These are phyloP conservation scores for Candida nanaspora DNA, from an alignment of 805 yeast genomes.

Conservation along the genomic window DNA sequence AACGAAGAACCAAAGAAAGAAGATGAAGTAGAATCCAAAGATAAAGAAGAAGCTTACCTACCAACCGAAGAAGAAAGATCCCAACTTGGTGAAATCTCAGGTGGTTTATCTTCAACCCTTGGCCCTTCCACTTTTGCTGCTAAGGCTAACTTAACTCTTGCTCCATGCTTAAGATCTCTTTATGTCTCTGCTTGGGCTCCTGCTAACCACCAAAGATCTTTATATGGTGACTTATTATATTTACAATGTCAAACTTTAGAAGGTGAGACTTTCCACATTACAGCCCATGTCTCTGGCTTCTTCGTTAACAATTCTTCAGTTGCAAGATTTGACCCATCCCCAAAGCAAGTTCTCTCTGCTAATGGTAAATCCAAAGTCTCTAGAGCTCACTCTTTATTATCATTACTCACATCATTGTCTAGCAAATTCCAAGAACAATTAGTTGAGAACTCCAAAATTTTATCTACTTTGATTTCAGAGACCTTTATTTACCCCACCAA, in stretches of 20 bases:
- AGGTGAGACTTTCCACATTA: slow-evolving; percentile 69
- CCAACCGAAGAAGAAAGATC: slow-evolving; percentile 6
- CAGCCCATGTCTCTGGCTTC: slow-evolving; percentile 76
- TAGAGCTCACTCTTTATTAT: slow-evolving; percentile 46
- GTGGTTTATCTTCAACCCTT: slow-evolving; percentile 9
- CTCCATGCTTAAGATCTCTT: slow-evolving; percentile 49
- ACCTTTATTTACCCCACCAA: slow-evolving; percentile 57
- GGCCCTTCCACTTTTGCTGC: slow-evolving; percentile 18
- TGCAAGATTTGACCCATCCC: slow-evolving; percentile 62
- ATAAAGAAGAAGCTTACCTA: slow-evolving; percentile 5
- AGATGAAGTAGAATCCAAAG: slow-evolving; percentile 7
- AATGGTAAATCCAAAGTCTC: slow-evolving; percentile 20
- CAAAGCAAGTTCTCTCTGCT: slow-evolving; percentile 23
- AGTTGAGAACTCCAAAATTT: slow-evolving; percentile 39
- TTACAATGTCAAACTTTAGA: slow-evolving; percentile 72
- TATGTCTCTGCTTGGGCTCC: slow-evolving; percentile 81
- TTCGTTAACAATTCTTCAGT: slow-evolving; percentile 65
- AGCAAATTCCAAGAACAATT: slow-evolving; percentile 52
- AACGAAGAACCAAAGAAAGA: slow-evolving; percentile 7
- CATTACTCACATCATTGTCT: slow-evolving; percentile 58
- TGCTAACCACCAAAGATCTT: slow-evolving; percentile 53
- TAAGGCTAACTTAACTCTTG: slow-evolving; percentile 24
- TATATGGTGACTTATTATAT: slow-evolving; percentile 76
- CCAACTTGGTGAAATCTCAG: slow-evolving; percentile 10
- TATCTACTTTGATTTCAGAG: slow-evolving; percentile 41